Evolutionary conservation across 805 yeast genomes (phyloP), one percentile per base, ranked within the genome.

Genomic region (Candida oleophila): DNA sequence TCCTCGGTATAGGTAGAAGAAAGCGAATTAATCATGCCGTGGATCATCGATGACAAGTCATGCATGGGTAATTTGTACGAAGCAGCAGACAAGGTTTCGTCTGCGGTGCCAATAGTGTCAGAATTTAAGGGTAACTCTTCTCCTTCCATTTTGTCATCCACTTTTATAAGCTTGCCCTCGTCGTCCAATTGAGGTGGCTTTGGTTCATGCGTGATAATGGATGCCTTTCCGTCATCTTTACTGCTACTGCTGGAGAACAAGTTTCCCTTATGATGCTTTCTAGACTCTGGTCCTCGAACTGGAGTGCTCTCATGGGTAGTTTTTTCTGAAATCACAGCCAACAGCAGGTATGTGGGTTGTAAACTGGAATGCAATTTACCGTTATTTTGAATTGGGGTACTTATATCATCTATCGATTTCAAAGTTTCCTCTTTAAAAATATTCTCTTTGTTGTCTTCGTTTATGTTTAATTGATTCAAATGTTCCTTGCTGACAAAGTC

Each of bases 1-100:
- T 79, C 66, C 16, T 69, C 61, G 42, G 81, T 83, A 59, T 83
- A 88, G n/a, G 77, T 68, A 16, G 73, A 77, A 19, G 77, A 52
- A 43, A 83, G 65, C n/a, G 80, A 74, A 44, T 70, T 68, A 1
- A 82, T 73, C 61, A 81, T 65, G 4, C 67, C 66, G 28, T 52
- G 51, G 16, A 71, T 49, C 69, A 72, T 71, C 1, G 62, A 48
- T 19, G 68, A 55, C 37, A 71, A 56, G 49, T 72, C 77, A 19
- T 51, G 45, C 55, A 63, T 55, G 16, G 65, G 66, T 37, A 71
- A 49, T 32, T 54, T 61, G 16, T 18, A 18, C 22, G 39, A 16
- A 36, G 21, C 12, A 12, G 19, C 12, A 12, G 19, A 19, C 22
- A 19, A 18, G 39, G 21, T 20, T 9, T 12, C 19, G 18, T 67